phyloP scores from a whole-genome alignment of 2,329 filamentous ascomycete genomes.

The Grosmannia serpens region DNA sequence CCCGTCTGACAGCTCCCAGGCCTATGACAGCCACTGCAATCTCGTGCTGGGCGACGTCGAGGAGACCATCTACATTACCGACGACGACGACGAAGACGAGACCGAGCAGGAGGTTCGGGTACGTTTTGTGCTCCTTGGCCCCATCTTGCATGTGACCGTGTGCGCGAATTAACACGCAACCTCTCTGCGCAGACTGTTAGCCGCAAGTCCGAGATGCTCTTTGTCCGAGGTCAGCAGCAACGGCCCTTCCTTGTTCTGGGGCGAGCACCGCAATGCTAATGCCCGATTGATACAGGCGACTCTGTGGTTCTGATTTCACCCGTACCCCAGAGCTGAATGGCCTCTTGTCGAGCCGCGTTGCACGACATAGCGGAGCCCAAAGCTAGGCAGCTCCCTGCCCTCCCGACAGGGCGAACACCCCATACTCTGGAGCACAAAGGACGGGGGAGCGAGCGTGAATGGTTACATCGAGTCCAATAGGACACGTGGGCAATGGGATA shows the following conservation, averaged over 20 bases:
- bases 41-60: conserved; percentile 91
- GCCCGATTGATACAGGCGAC: conserved; percentile 7
- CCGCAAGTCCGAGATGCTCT: conserved; percentile 97
- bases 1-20: conserved; percentile 38
- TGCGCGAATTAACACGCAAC: background rate
- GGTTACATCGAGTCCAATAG: background rate
- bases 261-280: background rate
- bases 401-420: background rate
- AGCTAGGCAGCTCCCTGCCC: background rate
- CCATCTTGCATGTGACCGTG: background rate
- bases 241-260: too few species aligned
- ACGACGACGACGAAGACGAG: conserved; percentile 73
- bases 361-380: background rate
- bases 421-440: background rate
- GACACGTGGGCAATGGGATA: background rate
- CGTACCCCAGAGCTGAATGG: conserved; percentile 10
- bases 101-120: conserved; percentile 49
- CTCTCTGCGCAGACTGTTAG: conserved; percentile 59
- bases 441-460: background rate
- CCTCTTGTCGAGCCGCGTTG: background rate
- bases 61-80: conserved; percentile 89
- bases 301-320: conserved; percentile 19
- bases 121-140: conserved; percentile 14
- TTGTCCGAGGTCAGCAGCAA: conserved; percentile 69
- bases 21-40: conserved; percentile 98